A percentile compares a stretch with the other conserved stretches of the same genome.
Conservation (phyloP, 2,329 filamentous ascomycete genomes). For the Colletotrichum trifolii region DNA sequence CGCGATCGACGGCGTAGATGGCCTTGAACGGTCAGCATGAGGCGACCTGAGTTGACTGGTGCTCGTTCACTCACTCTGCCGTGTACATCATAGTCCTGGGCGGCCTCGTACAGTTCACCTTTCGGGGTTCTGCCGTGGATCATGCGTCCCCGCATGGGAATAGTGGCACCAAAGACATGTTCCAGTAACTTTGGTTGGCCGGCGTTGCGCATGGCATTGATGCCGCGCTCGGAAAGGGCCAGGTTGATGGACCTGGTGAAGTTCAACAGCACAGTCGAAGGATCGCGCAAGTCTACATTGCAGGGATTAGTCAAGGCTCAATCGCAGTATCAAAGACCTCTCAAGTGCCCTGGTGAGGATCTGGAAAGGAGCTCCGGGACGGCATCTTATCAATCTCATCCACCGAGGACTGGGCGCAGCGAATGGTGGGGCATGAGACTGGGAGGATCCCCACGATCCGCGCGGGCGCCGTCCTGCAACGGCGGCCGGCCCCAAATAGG, state of each 20-base stretch:
- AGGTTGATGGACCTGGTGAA: constrained; percentile 99
- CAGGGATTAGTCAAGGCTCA: constrained; percentile 6
- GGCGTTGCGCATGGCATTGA: constrained; percentile 84
- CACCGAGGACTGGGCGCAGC: constrained; percentile 7
- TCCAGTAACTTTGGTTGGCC: constrained; percentile 76
- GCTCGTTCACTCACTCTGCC: constrained; percentile 72
- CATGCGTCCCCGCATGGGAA: constrained; percentile 97
- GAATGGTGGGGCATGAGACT: constrained; percentile 18
- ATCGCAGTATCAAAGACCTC: not conserved
- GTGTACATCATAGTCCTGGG: constrained; percentile 92
- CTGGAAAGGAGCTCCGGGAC: not conserved
- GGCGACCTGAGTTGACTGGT: rapidly evolving
- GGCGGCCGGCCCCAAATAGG: constrained; percentile 5
- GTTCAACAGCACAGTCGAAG: constrained; percentile 85
- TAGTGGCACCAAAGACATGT: constrained; percentile 79
- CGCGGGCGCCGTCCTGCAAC: constrained; percentile 5
- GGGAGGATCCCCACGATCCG: constrained; percentile 10
- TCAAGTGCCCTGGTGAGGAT: not conserved
- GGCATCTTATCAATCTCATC: constrained; percentile 18
- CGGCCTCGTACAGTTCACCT: constrained; percentile 77
- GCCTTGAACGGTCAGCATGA: constrained; percentile 59
- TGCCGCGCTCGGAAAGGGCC: constrained; percentile 91
- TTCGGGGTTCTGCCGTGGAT: constrained; percentile 79
- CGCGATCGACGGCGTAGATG: constrained; percentile 88
- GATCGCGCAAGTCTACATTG: constrained; percentile 82